phyloP scores from a whole-genome alignment of 148 eudicot species.

The Rhododendron kiyosumense region DNA sequence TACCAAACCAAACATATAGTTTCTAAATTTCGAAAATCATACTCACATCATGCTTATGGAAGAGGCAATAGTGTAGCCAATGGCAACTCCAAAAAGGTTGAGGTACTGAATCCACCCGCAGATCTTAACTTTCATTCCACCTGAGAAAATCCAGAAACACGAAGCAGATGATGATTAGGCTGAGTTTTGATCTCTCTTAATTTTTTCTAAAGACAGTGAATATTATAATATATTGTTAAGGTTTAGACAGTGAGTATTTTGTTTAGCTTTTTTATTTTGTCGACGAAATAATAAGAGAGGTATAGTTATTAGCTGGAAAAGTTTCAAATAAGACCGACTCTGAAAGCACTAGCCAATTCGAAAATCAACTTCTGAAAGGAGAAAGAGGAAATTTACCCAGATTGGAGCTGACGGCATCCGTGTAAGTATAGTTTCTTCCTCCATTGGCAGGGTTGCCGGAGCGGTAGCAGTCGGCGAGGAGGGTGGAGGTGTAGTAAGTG shows the following conservation, averaged over 20 bases:
- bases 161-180: background rate
- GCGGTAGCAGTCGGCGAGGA: slow-evolving; percentile 37
- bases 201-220: background rate
- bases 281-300: no score
- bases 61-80: slow-evolving; percentile 50
- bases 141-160: slow-evolving; percentile 15
- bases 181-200: background rate
- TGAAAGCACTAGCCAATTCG: no score
- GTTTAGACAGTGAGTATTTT: no score
- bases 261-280: no score
- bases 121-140: slow-evolving; percentile 29
- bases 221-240: no score
- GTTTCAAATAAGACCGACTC: background rate
- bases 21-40: background rate
- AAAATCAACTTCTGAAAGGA: no score
- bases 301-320: no score
- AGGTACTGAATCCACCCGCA: slow-evolving; percentile 39
- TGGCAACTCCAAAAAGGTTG: slow-evolving; percentile 45
- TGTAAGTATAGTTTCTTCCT: slow-evolving; percentile 39
- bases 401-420: slow-evolving; percentile 41
- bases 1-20: no score
- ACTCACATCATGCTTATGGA: slow-evolving; percentile 49
- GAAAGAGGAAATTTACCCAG: slow-evolving; percentile 17
- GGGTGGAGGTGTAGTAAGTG: slow-evolving; percentile 35
- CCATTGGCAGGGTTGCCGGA: slow-evolving; percentile 28